Percentiles rank a stretch among this genome's conserved stretches.
These are phyloP conservation scores for Boletellus emodensis DNA, from an alignment of 768 basidiomycete species.

Conservation along the genomic window DNA sequence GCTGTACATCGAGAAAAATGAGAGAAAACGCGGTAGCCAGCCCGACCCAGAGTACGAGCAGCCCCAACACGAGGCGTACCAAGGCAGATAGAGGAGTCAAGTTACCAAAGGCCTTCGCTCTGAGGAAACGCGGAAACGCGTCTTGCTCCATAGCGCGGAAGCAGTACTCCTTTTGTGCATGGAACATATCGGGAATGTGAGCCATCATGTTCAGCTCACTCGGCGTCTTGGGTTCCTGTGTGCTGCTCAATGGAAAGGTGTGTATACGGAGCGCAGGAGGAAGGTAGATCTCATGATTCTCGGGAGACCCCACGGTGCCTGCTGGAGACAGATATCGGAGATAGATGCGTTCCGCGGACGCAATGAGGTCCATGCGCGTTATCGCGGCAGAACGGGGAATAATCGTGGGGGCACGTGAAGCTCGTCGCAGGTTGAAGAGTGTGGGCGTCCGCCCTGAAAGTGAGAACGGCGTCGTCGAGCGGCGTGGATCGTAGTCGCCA, in stretches of 20 bases:
- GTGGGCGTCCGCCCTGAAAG: conserved; percentile 72
- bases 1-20: conserved; percentile 89
- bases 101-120: conserved; percentile 98
- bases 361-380: conserved; percentile 82
- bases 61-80: conserved; percentile 78
- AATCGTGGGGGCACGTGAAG: conserved; percentile 87
- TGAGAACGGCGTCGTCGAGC: conserved; percentile 78
- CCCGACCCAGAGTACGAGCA: conserved; percentile 93
- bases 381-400: conserved; percentile 92
- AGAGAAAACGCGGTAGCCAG: conserved; percentile 86
- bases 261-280: conserved; percentile 90
- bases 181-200: conserved; percentile 94
- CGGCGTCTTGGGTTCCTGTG: conserved; percentile 65
- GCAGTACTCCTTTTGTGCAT: conserved; percentile 95
- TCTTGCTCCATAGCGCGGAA: conserved; percentile 96
- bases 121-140: conserved; percentile 88
- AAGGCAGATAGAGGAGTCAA: conserved; percentile 88
- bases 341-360: conserved; percentile 94
- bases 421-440: conserved; percentile 70
- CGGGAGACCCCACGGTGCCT: conserved; percentile 69
- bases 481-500: conserved; percentile 48
- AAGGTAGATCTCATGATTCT: conserved; percentile 97
- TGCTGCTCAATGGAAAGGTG: conserved; percentile 78
- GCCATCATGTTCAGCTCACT: conserved; percentile 74
- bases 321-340: conserved; percentile 88